Conservation (phyloP, 345 rosid genomes). For the Syzygium oleosum region DNA sequence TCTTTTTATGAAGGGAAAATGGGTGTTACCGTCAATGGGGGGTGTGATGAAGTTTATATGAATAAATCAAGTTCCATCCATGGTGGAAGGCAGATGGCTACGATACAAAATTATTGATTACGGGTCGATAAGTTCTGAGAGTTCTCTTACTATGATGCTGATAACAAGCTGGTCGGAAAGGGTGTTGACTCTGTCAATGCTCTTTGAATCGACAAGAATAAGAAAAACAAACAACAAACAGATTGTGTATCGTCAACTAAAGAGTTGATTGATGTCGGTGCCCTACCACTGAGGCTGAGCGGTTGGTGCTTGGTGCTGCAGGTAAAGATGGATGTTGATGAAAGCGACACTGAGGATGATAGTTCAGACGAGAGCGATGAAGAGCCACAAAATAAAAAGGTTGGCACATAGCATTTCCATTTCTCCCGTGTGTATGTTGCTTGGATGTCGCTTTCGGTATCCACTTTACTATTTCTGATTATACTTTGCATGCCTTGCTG, state of each 20-base stretch:
- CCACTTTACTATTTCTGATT: too few relatives aligned
- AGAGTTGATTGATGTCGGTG: neutral
- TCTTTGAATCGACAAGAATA: neutral
- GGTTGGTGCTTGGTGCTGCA: neutral
- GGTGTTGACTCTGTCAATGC: neutral
- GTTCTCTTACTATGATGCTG: neutral
- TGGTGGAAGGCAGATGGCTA: neutral
- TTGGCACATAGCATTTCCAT: neutral
- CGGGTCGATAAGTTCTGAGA: neutral
- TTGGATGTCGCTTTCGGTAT: neutral
- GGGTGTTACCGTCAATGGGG: too few relatives aligned
- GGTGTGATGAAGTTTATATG: too few relatives aligned
- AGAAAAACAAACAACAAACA: neutral
- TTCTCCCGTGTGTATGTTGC: neutral
- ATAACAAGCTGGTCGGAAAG: neutral
- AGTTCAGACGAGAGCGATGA: constrained; percentile 31
- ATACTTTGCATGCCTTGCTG: too few relatives aligned
- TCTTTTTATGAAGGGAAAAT: too few relatives aligned
- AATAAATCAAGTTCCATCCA: neutral
- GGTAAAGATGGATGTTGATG: constrained; percentile 18
- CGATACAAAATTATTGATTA: neutral
- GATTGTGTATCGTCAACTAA: neutral
- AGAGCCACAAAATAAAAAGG: constrained; percentile 46
- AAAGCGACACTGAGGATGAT: constrained; percentile 37
- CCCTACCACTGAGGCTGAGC: neutral